phyloP scores from a whole-genome alignment of 2,329 filamentous ascomycete genomes.

The Penicillium sp. region DNA sequence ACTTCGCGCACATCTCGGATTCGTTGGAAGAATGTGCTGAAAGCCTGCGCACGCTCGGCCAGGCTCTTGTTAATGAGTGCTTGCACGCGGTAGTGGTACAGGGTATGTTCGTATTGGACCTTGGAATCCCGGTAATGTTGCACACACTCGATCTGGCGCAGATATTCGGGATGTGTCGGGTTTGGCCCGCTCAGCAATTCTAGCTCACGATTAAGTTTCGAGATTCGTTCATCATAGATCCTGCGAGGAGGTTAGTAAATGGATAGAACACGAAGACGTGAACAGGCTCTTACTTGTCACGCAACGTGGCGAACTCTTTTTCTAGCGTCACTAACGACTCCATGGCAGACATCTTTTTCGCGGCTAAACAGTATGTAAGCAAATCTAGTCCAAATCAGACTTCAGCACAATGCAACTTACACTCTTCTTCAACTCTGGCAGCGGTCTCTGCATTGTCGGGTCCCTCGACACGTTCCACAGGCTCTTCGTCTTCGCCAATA shows the following conservation, averaged over 20 bases:
- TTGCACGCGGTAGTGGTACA: conserved; percentile 74
- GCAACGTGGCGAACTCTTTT: conserved; percentile 83
- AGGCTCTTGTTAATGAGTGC: conserved; percentile 75
- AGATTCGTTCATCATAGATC: conserved; percentile 85
- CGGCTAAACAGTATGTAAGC: conserved; percentile 57
- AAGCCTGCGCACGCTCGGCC: conserved; percentile 81
- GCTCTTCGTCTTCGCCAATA: conserved; percentile 55
- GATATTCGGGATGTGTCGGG: conserved; percentile 82
- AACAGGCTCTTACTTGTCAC: conserved; percentile 59
- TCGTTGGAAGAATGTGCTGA: conserved; percentile 88
- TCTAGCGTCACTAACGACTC: conserved; percentile 81
- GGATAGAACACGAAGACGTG: not conserved
- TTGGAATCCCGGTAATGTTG: conserved; percentile 82
- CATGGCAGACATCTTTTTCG: conserved; percentile 78
- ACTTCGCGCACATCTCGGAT: conserved; percentile 81
- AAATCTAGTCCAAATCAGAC: not conserved
- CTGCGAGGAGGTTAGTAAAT: conserved; percentile 50
- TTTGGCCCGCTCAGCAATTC: conserved; percentile 62
- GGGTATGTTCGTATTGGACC: conserved; percentile 72
- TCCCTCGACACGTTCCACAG: conserved; percentile 52
- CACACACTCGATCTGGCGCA: conserved; percentile 87
- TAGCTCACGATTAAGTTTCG: conserved; percentile 73
- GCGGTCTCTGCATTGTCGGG: conserved; percentile 49
- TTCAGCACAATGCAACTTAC: conserved; percentile 38
- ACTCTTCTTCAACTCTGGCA: conserved; percentile 59